Evolutionary conservation across 202 grass and related monocot genomes (phyloP).

Genomic region (Schoenoplectus tabernaemontani): DNA sequence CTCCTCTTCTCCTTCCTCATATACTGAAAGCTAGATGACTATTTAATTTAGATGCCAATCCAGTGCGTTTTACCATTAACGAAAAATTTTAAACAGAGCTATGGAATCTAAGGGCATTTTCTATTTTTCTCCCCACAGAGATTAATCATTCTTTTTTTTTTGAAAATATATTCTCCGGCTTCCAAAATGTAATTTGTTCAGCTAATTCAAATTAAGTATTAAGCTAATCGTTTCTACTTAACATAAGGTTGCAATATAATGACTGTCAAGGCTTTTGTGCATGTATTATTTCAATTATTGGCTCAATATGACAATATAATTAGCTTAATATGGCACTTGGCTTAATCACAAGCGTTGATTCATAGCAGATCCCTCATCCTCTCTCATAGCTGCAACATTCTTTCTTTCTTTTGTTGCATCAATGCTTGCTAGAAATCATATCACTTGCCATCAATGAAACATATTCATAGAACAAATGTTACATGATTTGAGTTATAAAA

Average conservation of each 20-base stretch:
- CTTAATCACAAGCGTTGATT: background rate
- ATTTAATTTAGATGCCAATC: slow-evolving; percentile 4
- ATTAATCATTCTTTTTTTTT: background rate
- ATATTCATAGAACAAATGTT: background rate
- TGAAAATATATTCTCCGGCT: background rate
- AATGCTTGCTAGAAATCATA: background rate
- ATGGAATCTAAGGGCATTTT: background rate
- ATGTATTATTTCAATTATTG: background rate
- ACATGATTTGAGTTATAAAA: background rate
- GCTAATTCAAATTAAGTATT: background rate
- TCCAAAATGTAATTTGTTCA: background rate
- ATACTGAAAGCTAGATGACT: background rate
- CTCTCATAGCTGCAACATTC: background rate
- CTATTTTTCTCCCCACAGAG: background rate
- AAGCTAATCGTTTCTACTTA: background rate
- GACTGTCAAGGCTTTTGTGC: background rate
- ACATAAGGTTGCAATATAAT: background rate
- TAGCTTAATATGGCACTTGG: slow-evolving; percentile 16
- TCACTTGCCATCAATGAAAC: background rate
- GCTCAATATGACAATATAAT: background rate
- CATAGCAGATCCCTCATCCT: background rate
- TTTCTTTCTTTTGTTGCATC: slow-evolving; percentile 11
- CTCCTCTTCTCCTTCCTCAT: background rate
- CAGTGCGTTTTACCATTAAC: background rate
- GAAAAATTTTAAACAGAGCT: background rate